Percentiles rank a stretch among this genome's conserved stretches.
Evolutionary conservation across 1,284 basidiomycete genomes (phyloP).

Genomic region (Rhodotorula glutinis): DNA sequence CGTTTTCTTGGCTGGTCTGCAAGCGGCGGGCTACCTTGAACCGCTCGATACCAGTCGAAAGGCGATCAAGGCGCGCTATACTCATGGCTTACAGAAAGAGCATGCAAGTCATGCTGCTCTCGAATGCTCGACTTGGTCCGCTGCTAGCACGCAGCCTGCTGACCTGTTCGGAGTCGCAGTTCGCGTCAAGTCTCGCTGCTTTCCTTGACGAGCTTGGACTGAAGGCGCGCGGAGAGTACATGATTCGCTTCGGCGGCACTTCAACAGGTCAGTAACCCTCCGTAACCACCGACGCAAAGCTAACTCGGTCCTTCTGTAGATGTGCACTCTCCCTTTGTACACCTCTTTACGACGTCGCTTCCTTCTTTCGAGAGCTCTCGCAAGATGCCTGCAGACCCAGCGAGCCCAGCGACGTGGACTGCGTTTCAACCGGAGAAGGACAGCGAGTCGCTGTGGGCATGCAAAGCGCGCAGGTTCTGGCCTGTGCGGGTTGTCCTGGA

Average conservation of each 20-base stretch:
- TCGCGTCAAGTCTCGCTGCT: slow-evolving; percentile 14
- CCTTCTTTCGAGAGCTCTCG: neutral
- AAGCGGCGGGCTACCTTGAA: slow-evolving; percentile 17
- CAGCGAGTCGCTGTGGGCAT: slow-evolving; percentile 13
- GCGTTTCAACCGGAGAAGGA: neutral
- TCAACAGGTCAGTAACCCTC: neutral
- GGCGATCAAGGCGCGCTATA: slow-evolving; percentile 26
- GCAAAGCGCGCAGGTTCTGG: slow-evolving; percentile 34
- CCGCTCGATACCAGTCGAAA: slow-evolving; percentile 25
- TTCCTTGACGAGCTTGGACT: slow-evolving; percentile 23
- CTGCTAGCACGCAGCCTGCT: neutral
- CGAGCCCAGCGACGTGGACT: slow-evolving; percentile 11
- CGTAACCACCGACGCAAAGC: neutral
- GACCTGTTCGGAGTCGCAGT: neutral
- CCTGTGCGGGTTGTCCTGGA: slow-evolving; percentile 26
- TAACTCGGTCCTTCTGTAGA: slow-evolving; percentile 1
- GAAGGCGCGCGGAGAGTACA: slow-evolving; percentile 20
- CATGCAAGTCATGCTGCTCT: slow-evolving; percentile 8
- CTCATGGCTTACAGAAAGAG: slow-evolving; percentile 23
- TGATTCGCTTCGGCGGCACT: slow-evolving; percentile 31
- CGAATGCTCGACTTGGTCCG: no score
- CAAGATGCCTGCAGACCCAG: slow-evolving; percentile 9
- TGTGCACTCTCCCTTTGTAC: slow-evolving; percentile 25
- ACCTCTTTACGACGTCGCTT: slow-evolving; percentile 17
- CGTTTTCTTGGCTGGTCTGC: neutral